Evolutionary conservation across 1,284 basidiomycete genomes (phyloP).

Genomic region (Fomitopsis palustris): DNA sequence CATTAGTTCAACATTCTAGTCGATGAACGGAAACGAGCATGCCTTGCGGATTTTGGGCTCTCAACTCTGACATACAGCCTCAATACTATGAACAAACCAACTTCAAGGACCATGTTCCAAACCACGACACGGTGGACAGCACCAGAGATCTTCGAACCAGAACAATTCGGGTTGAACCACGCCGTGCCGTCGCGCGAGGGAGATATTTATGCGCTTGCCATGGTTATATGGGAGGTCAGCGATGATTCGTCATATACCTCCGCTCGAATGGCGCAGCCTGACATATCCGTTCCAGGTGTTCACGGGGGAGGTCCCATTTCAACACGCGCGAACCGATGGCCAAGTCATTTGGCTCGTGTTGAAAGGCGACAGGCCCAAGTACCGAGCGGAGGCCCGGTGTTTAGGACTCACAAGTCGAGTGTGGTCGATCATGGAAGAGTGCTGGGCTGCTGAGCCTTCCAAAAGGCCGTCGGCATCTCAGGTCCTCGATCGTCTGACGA

Average conservation of each 20-base stretch:
- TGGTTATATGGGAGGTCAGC: slow-evolving; percentile 6
- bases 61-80: not conserved
- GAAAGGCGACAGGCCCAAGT: not conserved
- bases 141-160: slow-evolving; percentile 2
- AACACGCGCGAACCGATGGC: not conserved
- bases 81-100: not conserved
- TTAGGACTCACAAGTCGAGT: not conserved
- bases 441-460: not conserved
- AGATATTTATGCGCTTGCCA: slow-evolving; percentile 2
- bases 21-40: not conserved
- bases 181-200: slow-evolving; percentile 2
- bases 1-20: slow-evolving; percentile 9
- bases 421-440: not conserved
- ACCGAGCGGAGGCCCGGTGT: not conserved
- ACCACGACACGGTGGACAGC: slow-evolving; percentile 1
- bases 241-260: no score
- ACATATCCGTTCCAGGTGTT: not conserved
- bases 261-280: no score
- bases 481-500: not conserved
- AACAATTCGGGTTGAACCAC: not conserved
- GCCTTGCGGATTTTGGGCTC: slow-evolving; percentile 5
- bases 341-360: not conserved
- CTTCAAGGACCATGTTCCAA: not conserved
- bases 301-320: not conserved
- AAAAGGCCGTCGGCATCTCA: not conserved